Conservation (phyloP, 306 rosid genomes). For the Prunus fruticosa region DNA sequence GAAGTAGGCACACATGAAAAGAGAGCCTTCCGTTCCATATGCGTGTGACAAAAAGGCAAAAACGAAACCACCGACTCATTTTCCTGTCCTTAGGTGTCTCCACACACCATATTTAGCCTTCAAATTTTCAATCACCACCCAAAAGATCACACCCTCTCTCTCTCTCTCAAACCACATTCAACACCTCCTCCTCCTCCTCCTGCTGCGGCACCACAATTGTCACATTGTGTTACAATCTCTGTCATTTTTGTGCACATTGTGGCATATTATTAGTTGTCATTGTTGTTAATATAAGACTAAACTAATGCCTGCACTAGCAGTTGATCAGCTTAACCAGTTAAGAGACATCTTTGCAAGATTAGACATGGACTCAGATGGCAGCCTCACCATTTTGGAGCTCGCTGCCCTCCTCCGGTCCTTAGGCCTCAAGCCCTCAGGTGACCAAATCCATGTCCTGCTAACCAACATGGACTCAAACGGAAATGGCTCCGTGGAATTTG, state of each 20-base stretch:
- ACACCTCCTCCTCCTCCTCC: not conserved
- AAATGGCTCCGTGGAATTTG: constrained; percentile 77
- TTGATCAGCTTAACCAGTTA: constrained; percentile 50
- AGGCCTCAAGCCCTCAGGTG: constrained; percentile 69
- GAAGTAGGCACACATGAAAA: not conserved
- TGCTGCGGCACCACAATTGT: not conserved
- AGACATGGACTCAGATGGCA: constrained; percentile 87
- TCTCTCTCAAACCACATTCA: not conserved
- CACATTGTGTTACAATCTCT: not conserved
- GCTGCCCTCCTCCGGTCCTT: constrained; percentile 78
- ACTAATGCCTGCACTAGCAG: constrained; percentile 42
- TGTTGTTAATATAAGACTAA: not conserved
- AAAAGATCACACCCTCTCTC: constrained; percentile 3
- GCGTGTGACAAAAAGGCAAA: not conserved
- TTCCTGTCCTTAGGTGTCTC: constrained; percentile 1
- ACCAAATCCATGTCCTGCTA: constrained; percentile 55
- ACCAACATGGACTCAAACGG: constrained; percentile 66
- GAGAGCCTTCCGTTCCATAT: not conserved
- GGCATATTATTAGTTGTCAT: not conserved
- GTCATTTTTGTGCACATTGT: not conserved
- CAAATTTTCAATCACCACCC: constrained; percentile 10
- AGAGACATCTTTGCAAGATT: constrained; percentile 59
- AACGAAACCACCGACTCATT: constrained; percentile 20
- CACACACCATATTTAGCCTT: constrained; percentile 17
- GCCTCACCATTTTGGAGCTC: constrained; percentile 74